phyloP scores from a whole-genome alignment of 495 filamentous ascomycete species.

The Ascobolus immersus region DNA sequence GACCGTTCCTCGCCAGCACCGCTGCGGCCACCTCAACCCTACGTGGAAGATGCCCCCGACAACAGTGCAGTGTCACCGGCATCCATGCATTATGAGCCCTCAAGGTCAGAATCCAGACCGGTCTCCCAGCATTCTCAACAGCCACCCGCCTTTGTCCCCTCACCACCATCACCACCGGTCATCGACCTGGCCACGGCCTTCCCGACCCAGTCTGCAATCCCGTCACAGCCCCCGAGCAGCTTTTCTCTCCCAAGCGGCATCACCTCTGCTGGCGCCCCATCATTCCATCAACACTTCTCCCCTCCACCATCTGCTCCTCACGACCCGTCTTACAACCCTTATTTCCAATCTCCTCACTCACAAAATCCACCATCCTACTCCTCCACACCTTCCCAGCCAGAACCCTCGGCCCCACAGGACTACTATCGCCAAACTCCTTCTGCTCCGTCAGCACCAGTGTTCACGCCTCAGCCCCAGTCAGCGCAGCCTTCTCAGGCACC shows the following conservation, averaged over 20 bases:
- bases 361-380: background rate
- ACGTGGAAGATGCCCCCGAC: conserved; percentile 25
- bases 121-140: conserved; percentile 11
- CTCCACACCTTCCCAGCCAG: background rate
- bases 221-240: too few species aligned
- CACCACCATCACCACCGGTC: conserved; percentile 11
- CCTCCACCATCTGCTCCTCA: conserved; percentile 8
- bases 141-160: conserved; percentile 15
- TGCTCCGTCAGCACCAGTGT: conserved; percentile 1
- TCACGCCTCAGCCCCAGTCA: conserved; percentile 7
- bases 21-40: conserved; percentile 17
- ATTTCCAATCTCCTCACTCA: background rate
- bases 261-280: too few species aligned
- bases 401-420: conserved; percentile 5
- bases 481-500: conserved; percentile 5
- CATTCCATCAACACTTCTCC: conserved; percentile 10
- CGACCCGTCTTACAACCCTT: too few species aligned
- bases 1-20: background rate
- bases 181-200: too few species aligned
- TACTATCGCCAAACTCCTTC: conserved; percentile 1
- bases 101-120: too few species aligned
- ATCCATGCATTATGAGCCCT: too few species aligned
- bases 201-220: too few species aligned
- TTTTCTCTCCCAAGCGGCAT: too few species aligned
- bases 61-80: conserved; percentile 22